Conservation (phyloP, 352 stramenopile species). For the Thalassiosira livingstoniorum region DNA sequence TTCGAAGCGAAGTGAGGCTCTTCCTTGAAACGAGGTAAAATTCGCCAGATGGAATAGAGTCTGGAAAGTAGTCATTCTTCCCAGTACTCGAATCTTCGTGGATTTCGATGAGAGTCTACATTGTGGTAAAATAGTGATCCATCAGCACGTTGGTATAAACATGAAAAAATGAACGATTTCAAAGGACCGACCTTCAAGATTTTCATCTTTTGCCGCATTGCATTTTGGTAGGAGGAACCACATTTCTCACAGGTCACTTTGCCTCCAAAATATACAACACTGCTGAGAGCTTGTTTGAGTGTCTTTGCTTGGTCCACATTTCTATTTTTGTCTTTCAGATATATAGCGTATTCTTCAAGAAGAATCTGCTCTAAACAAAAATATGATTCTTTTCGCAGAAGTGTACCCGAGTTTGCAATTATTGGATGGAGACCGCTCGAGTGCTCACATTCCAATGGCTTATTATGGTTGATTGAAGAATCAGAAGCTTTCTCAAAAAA, state of each 20-base stretch:
- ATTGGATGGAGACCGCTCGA: conserved; percentile 59
- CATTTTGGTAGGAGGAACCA: conserved; percentile 50
- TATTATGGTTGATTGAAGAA: conserved; percentile 47
- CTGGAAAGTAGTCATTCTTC: conserved; percentile 47
- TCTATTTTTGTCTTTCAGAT: conserved; percentile 19
- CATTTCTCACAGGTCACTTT: conserved; percentile 68
- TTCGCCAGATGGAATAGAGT: conserved; percentile 4
- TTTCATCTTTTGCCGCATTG: conserved; percentile 43
- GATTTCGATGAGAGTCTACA: conserved; percentile 47
- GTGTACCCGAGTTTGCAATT: conserved; percentile 61
- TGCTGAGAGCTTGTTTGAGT: conserved; percentile 23
- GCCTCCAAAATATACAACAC: conserved; percentile 43
- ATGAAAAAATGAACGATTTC: not conserved
- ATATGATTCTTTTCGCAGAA: conserved; percentile 66
- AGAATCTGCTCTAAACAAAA: conserved; percentile 60
- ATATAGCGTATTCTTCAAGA: conserved; percentile 41
- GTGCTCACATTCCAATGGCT: conserved; percentile 68
- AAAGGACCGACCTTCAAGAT: conserved; percentile 36
- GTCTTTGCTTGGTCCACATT: not conserved
- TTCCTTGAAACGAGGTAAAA: conserved; percentile 51
- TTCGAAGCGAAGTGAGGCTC: conserved; percentile 48
- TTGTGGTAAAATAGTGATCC: not conserved
- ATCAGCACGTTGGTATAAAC: not conserved
- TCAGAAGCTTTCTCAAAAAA: conserved; percentile 41
- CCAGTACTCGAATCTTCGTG: conserved; percentile 43